Conservation (phyloP, 306 rosid species). For the Glycyrrhiza uralensis region DNA sequence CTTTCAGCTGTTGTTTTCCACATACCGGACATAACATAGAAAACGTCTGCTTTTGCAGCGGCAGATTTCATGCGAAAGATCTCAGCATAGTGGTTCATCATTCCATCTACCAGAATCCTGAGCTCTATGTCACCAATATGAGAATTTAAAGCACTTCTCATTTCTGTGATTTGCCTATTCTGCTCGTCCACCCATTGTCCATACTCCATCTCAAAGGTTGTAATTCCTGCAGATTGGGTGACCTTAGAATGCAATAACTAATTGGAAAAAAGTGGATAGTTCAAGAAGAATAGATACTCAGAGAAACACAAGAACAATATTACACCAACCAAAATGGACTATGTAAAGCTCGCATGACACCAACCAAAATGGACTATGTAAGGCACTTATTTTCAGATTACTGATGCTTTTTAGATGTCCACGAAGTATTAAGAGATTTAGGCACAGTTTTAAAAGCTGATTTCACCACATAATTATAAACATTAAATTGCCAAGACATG, state of each 20-base stretch:
- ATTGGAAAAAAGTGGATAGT: background rate
- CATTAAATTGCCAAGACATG: background rate
- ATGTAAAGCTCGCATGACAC: background rate
- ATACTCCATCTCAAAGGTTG: constrained; percentile 86
- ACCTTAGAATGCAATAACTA: constrained; percentile 26
- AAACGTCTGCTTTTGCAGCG: constrained; percentile 90
- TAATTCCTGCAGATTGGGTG: constrained; percentile 47
- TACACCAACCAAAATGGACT: constrained; percentile 8
- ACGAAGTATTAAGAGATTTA: background rate
- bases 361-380: no score
- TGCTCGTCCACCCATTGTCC: constrained; percentile 93
- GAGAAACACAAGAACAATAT: background rate
- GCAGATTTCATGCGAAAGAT: constrained; percentile 78
- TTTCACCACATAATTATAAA: background rate
- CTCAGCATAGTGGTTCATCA: constrained; percentile 70
- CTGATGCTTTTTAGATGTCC: background rate
- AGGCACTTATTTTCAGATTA: background rate
- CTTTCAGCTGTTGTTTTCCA: constrained; percentile 94
- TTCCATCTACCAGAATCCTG: constrained; percentile 60
- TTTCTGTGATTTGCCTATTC: constrained; percentile 56
- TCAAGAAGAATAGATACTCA: background rate
- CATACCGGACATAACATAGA: constrained; percentile 86
- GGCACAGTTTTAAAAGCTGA: background rate
- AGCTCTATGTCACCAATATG: constrained; percentile 77
- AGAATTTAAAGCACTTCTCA: constrained; percentile 66